Percentiles rank a stretch among this genome's conserved stretches.
phyloP scores from a whole-genome alignment of 2,329 filamentous ascomycete species.

The Cryoendolithus antarcticus region DNA sequence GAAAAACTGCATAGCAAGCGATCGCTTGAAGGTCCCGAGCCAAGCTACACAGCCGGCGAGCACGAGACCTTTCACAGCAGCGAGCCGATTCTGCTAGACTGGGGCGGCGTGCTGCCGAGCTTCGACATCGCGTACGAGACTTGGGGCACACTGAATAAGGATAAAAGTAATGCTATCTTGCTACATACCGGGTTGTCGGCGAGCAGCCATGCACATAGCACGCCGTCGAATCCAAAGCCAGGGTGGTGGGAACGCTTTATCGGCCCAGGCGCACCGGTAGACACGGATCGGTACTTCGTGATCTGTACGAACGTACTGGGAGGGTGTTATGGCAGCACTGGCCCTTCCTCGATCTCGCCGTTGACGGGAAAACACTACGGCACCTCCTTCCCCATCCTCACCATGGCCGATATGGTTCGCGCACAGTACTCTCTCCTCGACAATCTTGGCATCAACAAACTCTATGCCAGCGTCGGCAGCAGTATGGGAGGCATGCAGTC shows the following conservation, averaged over 20 bases:
- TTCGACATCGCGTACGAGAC: slow-evolving; percentile 90
- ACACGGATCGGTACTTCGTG: slow-evolving; percentile 84
- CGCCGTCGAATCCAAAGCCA: slow-evolving; percentile 69
- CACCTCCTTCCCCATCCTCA: slow-evolving; percentile 88
- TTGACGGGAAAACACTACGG: slow-evolving; percentile 80
- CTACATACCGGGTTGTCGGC: slow-evolving; percentile 90
- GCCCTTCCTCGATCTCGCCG: slow-evolving; percentile 77
- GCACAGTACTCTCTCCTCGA: slow-evolving; percentile 88
- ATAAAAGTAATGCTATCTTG: slow-evolving; percentile 79
- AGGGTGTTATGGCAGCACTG: slow-evolving; percentile 91
- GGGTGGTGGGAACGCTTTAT: slow-evolving; percentile 99
- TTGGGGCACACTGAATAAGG: slow-evolving; percentile 70
- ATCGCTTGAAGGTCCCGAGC: slow-evolving; percentile 66
- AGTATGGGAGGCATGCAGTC: slow-evolving; percentile 99
- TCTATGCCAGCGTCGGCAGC: slow-evolving; percentile 86
- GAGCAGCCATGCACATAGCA: slow-evolving; percentile 94
- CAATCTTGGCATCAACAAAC: slow-evolving; percentile 57
- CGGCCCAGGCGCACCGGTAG: slow-evolving; percentile 68
- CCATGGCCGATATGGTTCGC: slow-evolving; percentile 93
- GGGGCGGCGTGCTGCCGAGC: slow-evolving; percentile 81
- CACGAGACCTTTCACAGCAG: slow-evolving; percentile 64
- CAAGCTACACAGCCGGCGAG: slow-evolving; percentile 83
- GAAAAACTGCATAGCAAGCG: slow-evolving; percentile 58
- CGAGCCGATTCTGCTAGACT: slow-evolving; percentile 72
- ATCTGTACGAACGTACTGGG: slow-evolving; percentile 96